These are phyloP conservation scores for Citrus sp. DNA, from an alignment of 345 rosid species.

Conservation along the genomic window DNA sequence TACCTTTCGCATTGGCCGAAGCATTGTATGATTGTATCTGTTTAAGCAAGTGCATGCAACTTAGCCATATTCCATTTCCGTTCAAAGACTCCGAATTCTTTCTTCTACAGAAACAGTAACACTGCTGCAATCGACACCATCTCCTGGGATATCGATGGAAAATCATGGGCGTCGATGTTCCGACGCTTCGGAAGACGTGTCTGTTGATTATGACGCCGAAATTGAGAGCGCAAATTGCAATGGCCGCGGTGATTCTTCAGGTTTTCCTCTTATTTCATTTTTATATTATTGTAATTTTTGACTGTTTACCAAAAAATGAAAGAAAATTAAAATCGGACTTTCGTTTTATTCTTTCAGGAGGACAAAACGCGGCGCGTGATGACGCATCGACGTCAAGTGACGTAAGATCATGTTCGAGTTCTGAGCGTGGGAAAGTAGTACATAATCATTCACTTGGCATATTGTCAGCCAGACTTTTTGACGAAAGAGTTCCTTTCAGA, in stretches of 20 bases:
- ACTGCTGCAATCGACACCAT: neutral
- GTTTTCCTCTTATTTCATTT: neutral
- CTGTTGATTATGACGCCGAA: neutral
- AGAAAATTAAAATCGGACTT: neutral
- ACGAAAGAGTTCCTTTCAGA: constrained; percentile 42
- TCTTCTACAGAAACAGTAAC: neutral
- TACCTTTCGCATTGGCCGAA: neutral
- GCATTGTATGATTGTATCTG: neutral
- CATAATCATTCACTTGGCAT: constrained; percentile 17
- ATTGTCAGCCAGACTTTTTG: constrained; percentile 34
- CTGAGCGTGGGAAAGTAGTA: constrained; percentile 6
- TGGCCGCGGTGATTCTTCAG: neutral
- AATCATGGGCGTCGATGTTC: neutral
- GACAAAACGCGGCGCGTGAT: constrained; percentile 1
- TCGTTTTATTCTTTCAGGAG: neutral
- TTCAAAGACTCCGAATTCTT: neutral
- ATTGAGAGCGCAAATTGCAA: neutral
- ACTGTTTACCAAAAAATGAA: neutral
- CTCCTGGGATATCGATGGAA: neutral
- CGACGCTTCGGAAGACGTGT: neutral
- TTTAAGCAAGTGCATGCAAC: neutral
- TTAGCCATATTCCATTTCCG: neutral
- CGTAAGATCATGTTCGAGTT: constrained; percentile 20
- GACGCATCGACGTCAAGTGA: constrained; percentile 28
- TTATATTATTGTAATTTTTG: neutral